Evolutionary conservation across 169 alveolate genomes (phyloP), one percentile per base, ranked within the genome.

Genomic region (Cytauxzoon felis): DNA sequence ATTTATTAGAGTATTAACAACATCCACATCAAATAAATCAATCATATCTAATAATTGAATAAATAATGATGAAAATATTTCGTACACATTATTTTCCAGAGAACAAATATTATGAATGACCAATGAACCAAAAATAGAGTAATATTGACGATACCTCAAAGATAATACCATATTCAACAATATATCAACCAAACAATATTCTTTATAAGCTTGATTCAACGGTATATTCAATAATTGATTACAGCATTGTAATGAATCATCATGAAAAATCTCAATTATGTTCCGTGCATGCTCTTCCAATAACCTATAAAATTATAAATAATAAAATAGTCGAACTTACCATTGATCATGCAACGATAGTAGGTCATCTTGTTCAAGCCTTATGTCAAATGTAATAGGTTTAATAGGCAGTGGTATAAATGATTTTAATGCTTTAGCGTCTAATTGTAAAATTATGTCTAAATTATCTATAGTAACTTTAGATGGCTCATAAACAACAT

Each of bases 71-170:
- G 16, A 42, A 40, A 64, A 64, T 24, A 64, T 19, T 8, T 9
- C 69, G 33, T 75, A 78, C 7, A 64, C 42, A 23, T 45, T 65
- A 24, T 36, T 67, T 43, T 64, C 66, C 57, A 65, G 34, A 33
- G 38, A 58, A 29, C 80, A 64, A 72, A 75, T 52, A 57, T 75
- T 36, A 34, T 64, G 79, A 42, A 75, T 56, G 58, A 75, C 78
- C 72, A 75, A 30, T 0, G 53, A 49, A 5, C 48, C 71, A 51
- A 75, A 65, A 52, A 62, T 18, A 7, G 73, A 29, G 57, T 48
- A 75, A 38, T 54, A 64, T 19, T 41, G 21, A 27, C 47, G 38
- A 49, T 64, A 54, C n/a, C 54, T 34, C 16, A 62, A 65, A 13
- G 52, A 16, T 16, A 75, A 43, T 50, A 48, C 51, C 50, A 75